Percentiles rank a stretch among this genome's conserved stretches.
phyloP scores from a whole-genome alignment of 768 basidiomycete species.

The Leccinum olivaceopallidum region DNA sequence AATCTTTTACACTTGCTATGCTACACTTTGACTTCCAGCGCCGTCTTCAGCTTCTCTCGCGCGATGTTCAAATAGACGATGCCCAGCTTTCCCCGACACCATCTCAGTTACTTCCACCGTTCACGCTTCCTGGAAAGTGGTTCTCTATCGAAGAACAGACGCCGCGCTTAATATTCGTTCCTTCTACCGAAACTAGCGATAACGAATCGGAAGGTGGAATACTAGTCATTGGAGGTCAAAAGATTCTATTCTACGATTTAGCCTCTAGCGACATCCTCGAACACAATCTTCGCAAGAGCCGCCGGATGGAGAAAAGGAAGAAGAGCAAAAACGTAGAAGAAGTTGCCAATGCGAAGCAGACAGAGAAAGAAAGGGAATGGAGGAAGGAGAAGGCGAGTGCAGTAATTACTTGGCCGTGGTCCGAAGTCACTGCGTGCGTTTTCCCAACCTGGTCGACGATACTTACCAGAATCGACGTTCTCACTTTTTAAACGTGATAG shows the following conservation, averaged over 20 bases:
- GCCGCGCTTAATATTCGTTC: conserved; percentile 42
- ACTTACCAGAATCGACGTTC: not conserved
- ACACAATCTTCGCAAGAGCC: conserved; percentile 56
- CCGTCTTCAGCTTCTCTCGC: conserved; percentile 62
- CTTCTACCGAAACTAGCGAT: conserved; percentile 23
- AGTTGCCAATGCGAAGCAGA: conserved; percentile 47
- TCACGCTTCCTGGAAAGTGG: conserved; percentile 49
- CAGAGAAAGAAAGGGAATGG: conserved; percentile 56
- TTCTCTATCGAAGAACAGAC: conserved; percentile 40
- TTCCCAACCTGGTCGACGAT: conserved; percentile 1
- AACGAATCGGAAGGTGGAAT: conserved; percentile 60
- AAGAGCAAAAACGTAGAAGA: conserved; percentile 45
- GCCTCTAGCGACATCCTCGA: conserved; percentile 47
- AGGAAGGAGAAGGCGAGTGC: conserved; percentile 56
- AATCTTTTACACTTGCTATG: conserved; percentile 59
- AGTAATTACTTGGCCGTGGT: conserved; percentile 74
- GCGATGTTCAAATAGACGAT: conserved; percentile 51
- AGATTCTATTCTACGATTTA: conserved; percentile 62
- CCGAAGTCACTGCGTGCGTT: conserved; percentile 66
- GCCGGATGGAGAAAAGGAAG: conserved; percentile 52
- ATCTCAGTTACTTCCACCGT: conserved; percentile 48
- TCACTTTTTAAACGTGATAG: conserved; percentile 32
- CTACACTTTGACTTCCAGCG: conserved; percentile 64
- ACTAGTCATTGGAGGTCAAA: conserved; percentile 67
- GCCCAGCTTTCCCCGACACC: conserved; percentile 50